These are phyloP conservation scores for Gaeumannomyces tritici DNA, from an alignment of 2,329 filamentous ascomycete genomes.

Conservation along the genomic window DNA sequence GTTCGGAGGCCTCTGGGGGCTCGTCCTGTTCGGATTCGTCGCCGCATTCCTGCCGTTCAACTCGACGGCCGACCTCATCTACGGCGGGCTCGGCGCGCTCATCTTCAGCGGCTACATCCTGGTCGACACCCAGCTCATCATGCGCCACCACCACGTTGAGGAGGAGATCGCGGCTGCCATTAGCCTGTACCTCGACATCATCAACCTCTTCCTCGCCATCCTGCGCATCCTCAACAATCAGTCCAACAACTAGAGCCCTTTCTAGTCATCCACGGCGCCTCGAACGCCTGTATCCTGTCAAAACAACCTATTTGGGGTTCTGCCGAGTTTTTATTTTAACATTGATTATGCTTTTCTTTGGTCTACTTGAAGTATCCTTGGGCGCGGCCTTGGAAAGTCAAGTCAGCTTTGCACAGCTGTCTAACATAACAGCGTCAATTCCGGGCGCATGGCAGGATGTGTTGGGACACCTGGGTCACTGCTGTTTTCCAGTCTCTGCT, in stretches of 20 bases:
- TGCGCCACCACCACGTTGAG: slow-evolving; percentile 94
- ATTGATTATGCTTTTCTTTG: not conserved
- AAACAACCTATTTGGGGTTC: not conserved
- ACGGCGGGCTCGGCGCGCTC: slow-evolving; percentile 71
- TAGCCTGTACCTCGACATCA: slow-evolving; percentile 88
- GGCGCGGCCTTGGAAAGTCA: not conserved
- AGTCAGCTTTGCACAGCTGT: not conserved
- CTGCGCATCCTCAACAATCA: slow-evolving; percentile 93
- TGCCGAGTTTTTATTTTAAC: not conserved
- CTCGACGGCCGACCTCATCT: slow-evolving; percentile 75
- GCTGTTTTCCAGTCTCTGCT: not conserved
- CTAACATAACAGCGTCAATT: too few relatives aligned
- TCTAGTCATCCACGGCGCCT: not conserved
- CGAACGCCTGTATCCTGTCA: too few relatives aligned
- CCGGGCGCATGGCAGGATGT: too few relatives aligned
- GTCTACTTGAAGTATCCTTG: not conserved
- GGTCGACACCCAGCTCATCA: slow-evolving; percentile 90
- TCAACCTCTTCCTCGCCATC: slow-evolving; percentile 95
- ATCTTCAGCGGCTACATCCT: slow-evolving; percentile 94
- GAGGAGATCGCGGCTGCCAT: slow-evolving; percentile 96
- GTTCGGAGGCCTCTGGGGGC: slow-evolving; percentile 79
- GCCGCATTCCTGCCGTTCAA: slow-evolving; percentile 77
- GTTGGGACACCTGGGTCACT: not conserved
- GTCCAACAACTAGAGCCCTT: slow-evolving; percentile 57
- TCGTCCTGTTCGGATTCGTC: slow-evolving; percentile 92